Evolutionary conservation across 176 grass and related monocot genomes (phyloP).

Genomic region (Zoysia pacifica): DNA sequence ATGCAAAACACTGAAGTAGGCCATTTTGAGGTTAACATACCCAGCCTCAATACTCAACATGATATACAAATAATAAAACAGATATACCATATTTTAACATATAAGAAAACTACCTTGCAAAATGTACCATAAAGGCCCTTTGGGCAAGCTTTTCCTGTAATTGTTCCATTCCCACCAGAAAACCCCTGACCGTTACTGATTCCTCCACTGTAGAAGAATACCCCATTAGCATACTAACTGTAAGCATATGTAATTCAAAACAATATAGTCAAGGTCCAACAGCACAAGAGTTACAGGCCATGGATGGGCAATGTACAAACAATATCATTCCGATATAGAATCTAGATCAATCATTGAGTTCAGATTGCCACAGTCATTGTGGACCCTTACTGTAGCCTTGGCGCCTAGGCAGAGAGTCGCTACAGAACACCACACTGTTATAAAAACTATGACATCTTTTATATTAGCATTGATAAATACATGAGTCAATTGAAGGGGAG

Average conservation of each 20-base stretch:
- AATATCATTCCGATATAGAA: conserved; percentile 20
- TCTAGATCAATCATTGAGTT: conserved; percentile 22
- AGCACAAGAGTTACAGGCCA: neutral
- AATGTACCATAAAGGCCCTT: conserved; percentile 98
- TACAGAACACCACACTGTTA: too few species aligned
- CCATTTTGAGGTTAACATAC: neutral
- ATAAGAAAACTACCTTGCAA: conserved; percentile 76
- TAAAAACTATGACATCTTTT: too few species aligned
- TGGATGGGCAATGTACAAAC: conserved; percentile 11
- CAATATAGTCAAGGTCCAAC: neutral
- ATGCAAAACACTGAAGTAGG: neutral
- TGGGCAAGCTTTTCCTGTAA: conserved; percentile 91
- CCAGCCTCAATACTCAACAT: conserved; percentile 9
- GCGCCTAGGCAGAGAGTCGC: too few species aligned
- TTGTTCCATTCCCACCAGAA: conserved; percentile 87
- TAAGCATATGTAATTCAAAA: conserved; percentile 18
- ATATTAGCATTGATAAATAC: too few species aligned
- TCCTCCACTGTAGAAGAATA: conserved; percentile 71
- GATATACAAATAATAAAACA: conserved; percentile 2
- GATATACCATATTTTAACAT: neutral
- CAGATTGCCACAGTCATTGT: neutral
- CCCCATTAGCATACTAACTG: conserved; percentile 8
- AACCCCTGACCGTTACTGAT: conserved; percentile 66
- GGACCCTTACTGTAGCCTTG: too few species aligned
- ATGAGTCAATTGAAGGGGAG: too few species aligned